These are phyloP conservation scores for Leishmania major DNA, from an alignment of 208 protist genomes.

Conservation along the genomic window DNA sequence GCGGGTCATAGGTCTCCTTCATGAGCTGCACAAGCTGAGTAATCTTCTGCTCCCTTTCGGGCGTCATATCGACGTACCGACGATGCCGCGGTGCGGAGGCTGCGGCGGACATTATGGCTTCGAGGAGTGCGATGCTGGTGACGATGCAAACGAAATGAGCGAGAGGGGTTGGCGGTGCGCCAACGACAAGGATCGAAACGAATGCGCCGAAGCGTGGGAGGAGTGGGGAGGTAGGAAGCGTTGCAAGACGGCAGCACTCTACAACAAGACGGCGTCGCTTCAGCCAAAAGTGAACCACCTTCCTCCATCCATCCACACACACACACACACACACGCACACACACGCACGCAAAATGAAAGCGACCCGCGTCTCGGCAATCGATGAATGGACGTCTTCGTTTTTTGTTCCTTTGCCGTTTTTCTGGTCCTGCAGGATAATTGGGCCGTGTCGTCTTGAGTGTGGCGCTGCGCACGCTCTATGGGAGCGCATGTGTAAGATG, in stretches of 20 bases:
- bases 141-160: no score
- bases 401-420: background rate
- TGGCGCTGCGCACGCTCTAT: background rate
- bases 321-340: no score
- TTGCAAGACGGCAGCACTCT: background rate
- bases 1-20: conserved; percentile 32
- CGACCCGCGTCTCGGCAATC: background rate
- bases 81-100: conserved; percentile 14
- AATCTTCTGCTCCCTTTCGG: conserved; percentile 55
- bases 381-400: background rate
- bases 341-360: background rate
- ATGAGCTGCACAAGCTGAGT: conserved; percentile 45
- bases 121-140: background rate
- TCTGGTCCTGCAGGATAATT: background rate
- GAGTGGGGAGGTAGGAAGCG: background rate
- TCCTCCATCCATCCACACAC: no score
- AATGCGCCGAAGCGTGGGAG: background rate
- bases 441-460: background rate
- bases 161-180: no score
- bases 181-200: background rate
- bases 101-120: background rate
- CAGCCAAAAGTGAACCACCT: background rate
- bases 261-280: background rate
- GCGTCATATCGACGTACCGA: conserved; percentile 36
- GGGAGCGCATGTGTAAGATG: background rate